These are phyloP conservation scores for Pisolithus sp. DNA, from an alignment of 768 basidiomycete species.

Conservation along the genomic window DNA sequence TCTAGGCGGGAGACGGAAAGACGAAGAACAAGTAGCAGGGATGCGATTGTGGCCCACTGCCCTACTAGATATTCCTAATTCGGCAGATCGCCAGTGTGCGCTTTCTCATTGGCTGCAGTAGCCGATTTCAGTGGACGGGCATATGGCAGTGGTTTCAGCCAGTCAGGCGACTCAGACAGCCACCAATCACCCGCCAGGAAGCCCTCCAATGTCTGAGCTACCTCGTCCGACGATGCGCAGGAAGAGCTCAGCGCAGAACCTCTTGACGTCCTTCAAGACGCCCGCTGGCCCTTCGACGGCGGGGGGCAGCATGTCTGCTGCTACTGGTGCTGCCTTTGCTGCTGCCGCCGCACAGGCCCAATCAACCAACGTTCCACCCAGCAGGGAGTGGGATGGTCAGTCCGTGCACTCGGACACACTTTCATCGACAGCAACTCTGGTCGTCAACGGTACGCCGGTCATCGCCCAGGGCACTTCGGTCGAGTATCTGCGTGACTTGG, in stretches of 20 bases:
- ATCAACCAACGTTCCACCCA: constrained; percentile 32
- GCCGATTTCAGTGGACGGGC: neutral
- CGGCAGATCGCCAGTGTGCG: constrained; percentile 4
- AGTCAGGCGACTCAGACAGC: neutral
- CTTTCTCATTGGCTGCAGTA: constrained; percentile 4
- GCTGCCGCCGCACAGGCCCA: constrained; percentile 30
- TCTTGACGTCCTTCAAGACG: constrained; percentile 66
- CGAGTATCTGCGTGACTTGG: constrained; percentile 71
- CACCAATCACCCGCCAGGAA: constrained; percentile 6
- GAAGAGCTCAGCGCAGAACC: constrained; percentile 81
- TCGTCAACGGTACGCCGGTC: constrained; percentile 28
- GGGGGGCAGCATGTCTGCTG: constrained; percentile 30
- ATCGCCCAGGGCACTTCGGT: constrained; percentile 59
- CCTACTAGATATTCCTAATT: constrained; percentile 10
- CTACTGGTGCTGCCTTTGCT: constrained; percentile 33
- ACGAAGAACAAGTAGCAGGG: neutral
- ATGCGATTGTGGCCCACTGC: neutral
- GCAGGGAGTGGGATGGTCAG: constrained; percentile 70
- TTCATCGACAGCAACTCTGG: constrained; percentile 34
- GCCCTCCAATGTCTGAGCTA: constrained; percentile 23
- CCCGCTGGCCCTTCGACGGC: constrained; percentile 15
- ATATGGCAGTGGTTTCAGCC: neutral
- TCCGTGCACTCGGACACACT: constrained; percentile 48
- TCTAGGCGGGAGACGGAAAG: constrained; percentile 4
- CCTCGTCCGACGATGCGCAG: constrained; percentile 65